A percentile compares a stretch with the other conserved stretches of the same genome.
phyloP scores from a whole-genome alignment of 2,329 filamentous ascomycete genomes.

The Ophiostoma populinum region DNA sequence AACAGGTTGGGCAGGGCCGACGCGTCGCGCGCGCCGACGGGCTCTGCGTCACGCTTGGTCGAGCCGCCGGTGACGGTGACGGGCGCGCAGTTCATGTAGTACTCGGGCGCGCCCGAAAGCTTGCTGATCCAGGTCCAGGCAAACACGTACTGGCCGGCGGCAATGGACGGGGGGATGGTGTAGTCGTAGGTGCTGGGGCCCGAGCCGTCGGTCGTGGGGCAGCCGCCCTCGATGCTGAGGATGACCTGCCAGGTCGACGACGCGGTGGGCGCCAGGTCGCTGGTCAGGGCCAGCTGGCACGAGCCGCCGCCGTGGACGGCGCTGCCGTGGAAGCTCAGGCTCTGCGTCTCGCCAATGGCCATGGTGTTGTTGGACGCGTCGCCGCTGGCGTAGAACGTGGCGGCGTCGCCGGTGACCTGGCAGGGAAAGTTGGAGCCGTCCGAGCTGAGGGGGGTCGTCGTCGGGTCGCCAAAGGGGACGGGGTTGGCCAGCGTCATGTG shows the following conservation, averaged over 20 bases:
- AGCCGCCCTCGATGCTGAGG: conserved; percentile 18
- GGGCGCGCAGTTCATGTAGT: conserved; percentile 52
- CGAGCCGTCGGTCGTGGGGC: conserved; percentile 13
- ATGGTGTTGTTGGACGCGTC: conserved; percentile 11
- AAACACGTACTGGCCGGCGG: conserved; percentile 28
- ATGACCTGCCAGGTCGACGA: conserved; percentile 16
- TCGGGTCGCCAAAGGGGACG: conserved; percentile 11
- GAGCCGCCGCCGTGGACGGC: conserved; percentile 17
- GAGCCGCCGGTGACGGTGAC: conserved; percentile 27
- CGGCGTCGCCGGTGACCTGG: conserved; percentile 20
- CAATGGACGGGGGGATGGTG: conserved; percentile 14
- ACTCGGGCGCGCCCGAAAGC: conserved; percentile 39
- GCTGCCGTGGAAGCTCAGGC: conserved; percentile 15
- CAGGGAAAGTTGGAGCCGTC: conserved; percentile 12
- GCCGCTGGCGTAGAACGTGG: conserved; percentile 20
- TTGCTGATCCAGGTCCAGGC: conserved; percentile 47
- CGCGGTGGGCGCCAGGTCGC: conserved; percentile 11
- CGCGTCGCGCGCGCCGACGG: conserved; percentile 13
- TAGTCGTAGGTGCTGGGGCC: conserved; percentile 14
- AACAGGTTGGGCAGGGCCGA: conserved; percentile 35
- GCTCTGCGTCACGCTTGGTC: conserved; percentile 12
- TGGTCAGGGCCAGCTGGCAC: conserved; percentile 17
- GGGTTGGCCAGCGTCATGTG: conserved; percentile 12
- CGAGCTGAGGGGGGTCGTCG: conserved; percentile 11
- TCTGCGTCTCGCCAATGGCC: conserved; percentile 10